Evolutionary conservation across 257 asterid species (phyloP).

Genomic region (Echium plantagineum): DNA sequence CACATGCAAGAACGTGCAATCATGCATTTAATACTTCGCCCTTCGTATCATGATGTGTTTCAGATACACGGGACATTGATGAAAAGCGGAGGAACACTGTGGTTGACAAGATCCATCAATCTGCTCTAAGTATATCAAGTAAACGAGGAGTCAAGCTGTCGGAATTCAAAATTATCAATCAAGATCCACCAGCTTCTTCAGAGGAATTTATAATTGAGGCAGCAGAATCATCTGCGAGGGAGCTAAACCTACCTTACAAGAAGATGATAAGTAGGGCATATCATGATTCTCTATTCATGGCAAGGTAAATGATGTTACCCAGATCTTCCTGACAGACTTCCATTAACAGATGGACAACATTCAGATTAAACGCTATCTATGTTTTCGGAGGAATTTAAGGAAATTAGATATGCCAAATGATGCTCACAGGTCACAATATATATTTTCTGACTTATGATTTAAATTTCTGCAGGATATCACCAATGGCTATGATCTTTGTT

Average conservation of each 20-base stretch:
- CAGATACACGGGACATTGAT: conserved; percentile 89
- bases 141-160: conserved; percentile 58
- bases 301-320: conserved; percentile 54
- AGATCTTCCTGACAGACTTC: background rate
- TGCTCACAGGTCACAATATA: background rate
- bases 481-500: conserved; percentile 94
- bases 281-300: conserved; percentile 93
- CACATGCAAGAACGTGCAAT: background rate
- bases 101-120: conserved; percentile 49
- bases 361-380: background rate
- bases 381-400: too few species aligned
- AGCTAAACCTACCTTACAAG: conserved; percentile 63
- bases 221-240: conserved; percentile 63
- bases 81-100: conserved; percentile 64
- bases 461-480: conserved; percentile 55
- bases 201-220: conserved; percentile 53
- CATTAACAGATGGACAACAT: background rate
- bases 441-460: conserved; percentile 7
- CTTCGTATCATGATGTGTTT: conserved; percentile 3
- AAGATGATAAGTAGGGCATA: conserved; percentile 97
- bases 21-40: background rate
- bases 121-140: conserved; percentile 49
- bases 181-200: conserved; percentile 90
- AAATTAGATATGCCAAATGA: background rate
- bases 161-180: conserved; percentile 67